Percentiles rank a stretch among this genome's conserved stretches.
Evolutionary conservation across 2,329 filamentous ascomycete species (phyloP).

Genomic region (Elsinoe fawcettii): DNA sequence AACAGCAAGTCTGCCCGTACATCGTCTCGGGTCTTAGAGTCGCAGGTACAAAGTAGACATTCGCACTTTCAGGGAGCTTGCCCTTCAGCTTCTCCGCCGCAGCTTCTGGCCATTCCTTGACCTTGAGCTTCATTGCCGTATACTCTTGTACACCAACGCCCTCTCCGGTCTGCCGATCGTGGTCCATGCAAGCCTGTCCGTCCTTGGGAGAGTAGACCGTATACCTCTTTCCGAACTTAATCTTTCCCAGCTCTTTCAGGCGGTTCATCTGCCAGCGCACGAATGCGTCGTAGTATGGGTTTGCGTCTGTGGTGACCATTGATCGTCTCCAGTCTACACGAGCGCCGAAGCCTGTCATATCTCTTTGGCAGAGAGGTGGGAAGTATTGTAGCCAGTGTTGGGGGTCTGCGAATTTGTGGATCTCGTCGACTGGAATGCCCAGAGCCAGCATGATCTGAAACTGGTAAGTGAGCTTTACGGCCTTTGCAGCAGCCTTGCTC

Average conservation of each 20-base stretch:
- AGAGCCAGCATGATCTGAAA: slow-evolving; percentile 91
- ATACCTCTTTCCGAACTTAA: slow-evolving; percentile 87
- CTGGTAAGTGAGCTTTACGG: slow-evolving; percentile 89
- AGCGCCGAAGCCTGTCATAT: slow-evolving; percentile 76
- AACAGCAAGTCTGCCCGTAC: slow-evolving; percentile 96
- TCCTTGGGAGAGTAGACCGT: slow-evolving; percentile 91
- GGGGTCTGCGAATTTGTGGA: slow-evolving; percentile 89
- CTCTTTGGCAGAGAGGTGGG: slow-evolving; percentile 68
- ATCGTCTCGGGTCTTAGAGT: slow-evolving; percentile 95
- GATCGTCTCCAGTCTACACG: slow-evolving; percentile 89
- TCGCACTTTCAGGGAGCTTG: slow-evolving; percentile 69
- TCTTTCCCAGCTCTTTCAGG: slow-evolving; percentile 80
- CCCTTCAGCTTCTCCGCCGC: slow-evolving; percentile 64
- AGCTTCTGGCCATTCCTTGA: slow-evolving; percentile 77
- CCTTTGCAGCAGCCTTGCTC: slow-evolving; percentile 83
- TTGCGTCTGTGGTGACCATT: slow-evolving; percentile 91
- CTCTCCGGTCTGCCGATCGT: slow-evolving; percentile 74
- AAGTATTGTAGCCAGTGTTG: slow-evolving; percentile 88
- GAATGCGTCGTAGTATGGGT: slow-evolving; percentile 94
- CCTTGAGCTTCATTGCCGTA: slow-evolving; percentile 81
- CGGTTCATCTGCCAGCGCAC: slow-evolving; percentile 96
- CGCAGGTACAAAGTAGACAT: slow-evolving; percentile 83
- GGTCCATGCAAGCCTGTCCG: slow-evolving; percentile 79
- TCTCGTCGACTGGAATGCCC: slow-evolving; percentile 79
- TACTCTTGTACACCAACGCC: slow-evolving; percentile 85